Evolutionary conservation across 306 rosid genomes (phyloP).

Genomic region (Cucumis cinereus): DNA sequence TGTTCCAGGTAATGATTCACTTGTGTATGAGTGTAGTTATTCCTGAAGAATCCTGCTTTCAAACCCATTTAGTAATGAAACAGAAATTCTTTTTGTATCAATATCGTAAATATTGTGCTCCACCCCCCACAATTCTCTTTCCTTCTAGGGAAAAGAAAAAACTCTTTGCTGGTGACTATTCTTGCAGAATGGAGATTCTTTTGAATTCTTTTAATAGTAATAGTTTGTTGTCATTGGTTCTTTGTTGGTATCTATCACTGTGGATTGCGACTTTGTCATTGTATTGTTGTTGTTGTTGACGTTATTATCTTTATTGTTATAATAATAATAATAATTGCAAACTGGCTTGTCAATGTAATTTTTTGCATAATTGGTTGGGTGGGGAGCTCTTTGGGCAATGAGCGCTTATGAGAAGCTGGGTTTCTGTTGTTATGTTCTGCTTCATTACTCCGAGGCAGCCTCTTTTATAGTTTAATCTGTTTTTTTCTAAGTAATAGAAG

Average conservation of each 20-base stretch:
- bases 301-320: background rate
- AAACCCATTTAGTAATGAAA: slow-evolving; percentile 19
- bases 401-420: background rate
- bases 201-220: background rate
- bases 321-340: background rate
- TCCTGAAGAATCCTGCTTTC: slow-evolving; percentile 25
- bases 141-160: background rate
- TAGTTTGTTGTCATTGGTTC: background rate
- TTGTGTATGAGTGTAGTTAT: slow-evolving; percentile 52
- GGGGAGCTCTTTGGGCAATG: background rate
- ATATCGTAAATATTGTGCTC: background rate
- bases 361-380: background rate
- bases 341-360: background rate
- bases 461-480: background rate
- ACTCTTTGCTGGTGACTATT: background rate
- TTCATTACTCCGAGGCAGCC: background rate
- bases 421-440: background rate
- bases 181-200: background rate
- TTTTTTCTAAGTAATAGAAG: background rate
- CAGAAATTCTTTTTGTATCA: background rate
- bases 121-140: background rate
- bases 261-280: background rate
- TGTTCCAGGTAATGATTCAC: slow-evolving; percentile 86
- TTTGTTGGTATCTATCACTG: background rate
- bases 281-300: background rate